A percentile compares a stretch with the other conserved stretches of the same genome.
Conservation (phyloP, 768 basidiomycete species). For the Pisolithus orientalis region DNA sequence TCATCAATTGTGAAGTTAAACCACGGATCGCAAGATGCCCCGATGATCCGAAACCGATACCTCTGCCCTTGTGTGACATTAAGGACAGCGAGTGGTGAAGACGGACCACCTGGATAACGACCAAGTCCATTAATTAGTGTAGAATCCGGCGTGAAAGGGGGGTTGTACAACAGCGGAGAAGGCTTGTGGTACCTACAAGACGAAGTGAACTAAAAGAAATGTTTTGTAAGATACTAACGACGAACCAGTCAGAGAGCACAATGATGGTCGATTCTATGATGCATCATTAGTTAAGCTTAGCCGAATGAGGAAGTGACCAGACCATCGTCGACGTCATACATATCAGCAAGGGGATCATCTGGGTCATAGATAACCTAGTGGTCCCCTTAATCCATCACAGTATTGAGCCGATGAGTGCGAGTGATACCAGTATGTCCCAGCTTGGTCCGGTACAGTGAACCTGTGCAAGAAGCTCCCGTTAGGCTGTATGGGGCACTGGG, state of each 20-base stretch:
- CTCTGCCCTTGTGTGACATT: conserved; percentile 15
- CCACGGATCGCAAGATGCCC: conserved; percentile 14
- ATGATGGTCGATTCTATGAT: conserved; percentile 34
- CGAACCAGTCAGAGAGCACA: conserved; percentile 35
- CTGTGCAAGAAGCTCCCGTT: conserved; percentile 15
- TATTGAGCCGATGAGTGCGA: conserved; percentile 34
- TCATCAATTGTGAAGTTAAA: conserved; percentile 16
- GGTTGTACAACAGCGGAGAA: conserved; percentile 7
- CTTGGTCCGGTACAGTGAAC: conserved; percentile 17
- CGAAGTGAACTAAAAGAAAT: not conserved
- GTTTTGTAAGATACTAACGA: not conserved
- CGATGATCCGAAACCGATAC: conserved; percentile 22
- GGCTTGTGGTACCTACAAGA: conserved; percentile 11
- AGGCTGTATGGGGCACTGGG: conserved; percentile 27
- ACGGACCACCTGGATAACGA: conserved; percentile 30
- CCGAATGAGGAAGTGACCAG: not conserved
- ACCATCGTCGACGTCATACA: conserved; percentile 44
- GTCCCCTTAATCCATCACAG: conserved; percentile 21
- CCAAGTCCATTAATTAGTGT: conserved; percentile 46
- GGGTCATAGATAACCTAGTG: conserved; percentile 38
- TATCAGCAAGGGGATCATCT: conserved; percentile 28
- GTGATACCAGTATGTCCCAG: conserved; percentile 32
- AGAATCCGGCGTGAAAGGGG: conserved; percentile 12
- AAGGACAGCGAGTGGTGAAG: conserved; percentile 23
- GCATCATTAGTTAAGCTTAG: not conserved